Evolutionary conservation across 2,329 filamentous ascomycete genomes (phyloP).

Genomic region (Colletotrichum noveboracense): DNA sequence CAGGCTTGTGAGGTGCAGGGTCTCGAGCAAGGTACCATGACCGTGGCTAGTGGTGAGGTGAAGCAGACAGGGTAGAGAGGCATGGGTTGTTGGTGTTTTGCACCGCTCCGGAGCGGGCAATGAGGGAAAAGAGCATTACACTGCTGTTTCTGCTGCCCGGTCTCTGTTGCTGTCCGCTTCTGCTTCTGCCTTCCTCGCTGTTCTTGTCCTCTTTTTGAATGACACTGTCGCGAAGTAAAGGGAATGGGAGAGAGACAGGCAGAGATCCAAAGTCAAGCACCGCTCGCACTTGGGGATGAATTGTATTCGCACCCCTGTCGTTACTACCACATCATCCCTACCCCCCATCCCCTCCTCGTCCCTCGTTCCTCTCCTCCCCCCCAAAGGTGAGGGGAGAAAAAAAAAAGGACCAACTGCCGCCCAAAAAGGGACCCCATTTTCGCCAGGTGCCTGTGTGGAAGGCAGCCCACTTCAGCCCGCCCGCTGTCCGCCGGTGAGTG

Average conservation of each 20-base stretch:
- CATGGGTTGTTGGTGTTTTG: background rate
- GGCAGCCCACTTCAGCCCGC: conserved; percentile 9
- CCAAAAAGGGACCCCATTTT: conserved; percentile 1
- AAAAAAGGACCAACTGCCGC: background rate
- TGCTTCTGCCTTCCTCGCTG: background rate
- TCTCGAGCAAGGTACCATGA: background rate
- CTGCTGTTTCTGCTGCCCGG: background rate
- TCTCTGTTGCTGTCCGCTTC: background rate
- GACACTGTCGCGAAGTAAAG: background rate
- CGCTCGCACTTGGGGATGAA: background rate
- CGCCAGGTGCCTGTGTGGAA: background rate
- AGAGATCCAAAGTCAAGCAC: background rate
- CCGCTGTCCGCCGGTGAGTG: background rate
- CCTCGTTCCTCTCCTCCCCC: background rate
- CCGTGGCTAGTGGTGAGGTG: background rate
- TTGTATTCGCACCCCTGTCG: background rate
- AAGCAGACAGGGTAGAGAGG: background rate
- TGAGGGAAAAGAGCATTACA: background rate
- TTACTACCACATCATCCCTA: background rate
- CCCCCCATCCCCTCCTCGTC: background rate
- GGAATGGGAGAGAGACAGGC: background rate
- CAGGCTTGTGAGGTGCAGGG: background rate
- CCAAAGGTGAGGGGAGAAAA: background rate
- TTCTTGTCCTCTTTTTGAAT: background rate
- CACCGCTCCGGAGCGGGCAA: background rate